These are phyloP conservation scores for Bacidia gigantensis DNA, from an alignment of 495 filamentous ascomycete genomes.

Conservation along the genomic window DNA sequence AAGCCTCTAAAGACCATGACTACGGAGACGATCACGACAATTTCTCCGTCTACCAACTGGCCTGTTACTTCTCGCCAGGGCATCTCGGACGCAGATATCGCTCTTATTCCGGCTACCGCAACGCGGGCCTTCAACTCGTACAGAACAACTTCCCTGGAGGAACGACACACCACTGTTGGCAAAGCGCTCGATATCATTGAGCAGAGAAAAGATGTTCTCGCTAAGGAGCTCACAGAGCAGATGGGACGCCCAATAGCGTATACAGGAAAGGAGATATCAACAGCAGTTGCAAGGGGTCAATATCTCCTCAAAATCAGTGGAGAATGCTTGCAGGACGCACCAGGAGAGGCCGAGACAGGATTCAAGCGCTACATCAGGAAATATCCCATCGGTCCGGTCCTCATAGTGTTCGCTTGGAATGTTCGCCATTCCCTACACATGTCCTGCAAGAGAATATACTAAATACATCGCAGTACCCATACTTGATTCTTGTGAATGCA, in stretches of 20 bases:
- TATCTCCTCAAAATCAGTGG: conserved; percentile 67
- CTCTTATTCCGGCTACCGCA: conserved; percentile 48
- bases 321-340: conserved; percentile 43
- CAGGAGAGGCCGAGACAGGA: conserved; percentile 67
- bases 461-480: conserved; percentile 55
- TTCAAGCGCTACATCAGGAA: conserved; percentile 85
- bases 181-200: conserved; percentile 57
- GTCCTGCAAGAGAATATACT: neutral
- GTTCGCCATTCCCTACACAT: conserved; percentile 18
- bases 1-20: conserved; percentile 42
- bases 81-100: conserved; percentile 49
- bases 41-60: conserved; percentile 75
- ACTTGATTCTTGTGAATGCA: conserved; percentile 80
- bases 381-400: conserved; percentile 66
- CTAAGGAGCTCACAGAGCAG: conserved; percentile 72
- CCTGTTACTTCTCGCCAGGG: conserved; percentile 63
- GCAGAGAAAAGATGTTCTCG: conserved; percentile 64
- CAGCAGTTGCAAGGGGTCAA: conserved; percentile 65
- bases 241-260: conserved; percentile 90
- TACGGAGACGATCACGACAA: conserved; percentile 69
- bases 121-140: conserved; percentile 59
- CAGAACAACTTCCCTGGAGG: conserved; percentile 44
- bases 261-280: conserved; percentile 63
- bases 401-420: conserved; percentile 92
- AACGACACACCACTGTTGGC: conserved; percentile 62